Percentiles rank a stretch among this genome's conserved stretches.
These are phyloP conservation scores for Hypoxylon crocopeplum DNA, from an alignment of 495 filamentous ascomycete genomes.

Conservation along the genomic window DNA sequence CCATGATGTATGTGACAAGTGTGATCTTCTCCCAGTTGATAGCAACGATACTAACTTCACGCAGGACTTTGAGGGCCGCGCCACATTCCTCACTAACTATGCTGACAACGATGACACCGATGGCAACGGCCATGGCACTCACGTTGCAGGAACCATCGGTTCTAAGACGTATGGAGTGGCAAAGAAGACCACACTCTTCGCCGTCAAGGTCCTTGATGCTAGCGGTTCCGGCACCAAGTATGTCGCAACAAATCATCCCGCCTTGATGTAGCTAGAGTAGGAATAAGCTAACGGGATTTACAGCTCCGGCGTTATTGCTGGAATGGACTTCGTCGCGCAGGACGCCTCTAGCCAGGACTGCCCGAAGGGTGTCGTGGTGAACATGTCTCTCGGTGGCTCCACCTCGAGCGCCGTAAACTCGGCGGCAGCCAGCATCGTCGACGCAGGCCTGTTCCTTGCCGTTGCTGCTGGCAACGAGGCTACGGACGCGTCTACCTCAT, in stretches of 20 bases:
- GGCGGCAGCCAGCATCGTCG: slow-evolving; percentile 52
- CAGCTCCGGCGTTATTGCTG: slow-evolving; percentile 59
- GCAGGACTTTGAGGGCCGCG: slow-evolving; percentile 63
- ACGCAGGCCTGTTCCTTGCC: slow-evolving; percentile 53
- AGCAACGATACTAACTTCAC: slow-evolving; percentile 34
- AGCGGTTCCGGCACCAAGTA: slow-evolving; percentile 49
- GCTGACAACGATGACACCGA: slow-evolving; percentile 44
- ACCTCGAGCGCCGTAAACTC: slow-evolving; percentile 55
- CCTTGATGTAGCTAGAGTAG: not conserved
- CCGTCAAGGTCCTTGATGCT: slow-evolving; percentile 70
- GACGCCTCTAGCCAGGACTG: slow-evolving; percentile 46
- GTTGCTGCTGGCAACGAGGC: slow-evolving; percentile 59
- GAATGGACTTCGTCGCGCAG: slow-evolving; percentile 57
- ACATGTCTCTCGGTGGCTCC: slow-evolving; percentile 57
- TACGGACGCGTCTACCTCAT: slow-evolving; percentile 47
- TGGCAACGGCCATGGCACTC: slow-evolving; percentile 63
- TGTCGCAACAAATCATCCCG: not conserved
- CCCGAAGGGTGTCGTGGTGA: slow-evolving; percentile 51
- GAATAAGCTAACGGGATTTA: slow-evolving; percentile 4
- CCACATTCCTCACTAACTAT: slow-evolving; percentile 50
- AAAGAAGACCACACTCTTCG: slow-evolving; percentile 67
- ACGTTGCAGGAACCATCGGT: slow-evolving; percentile 70
- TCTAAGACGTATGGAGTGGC: slow-evolving; percentile 68
- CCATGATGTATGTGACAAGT: slow-evolving; percentile 62
- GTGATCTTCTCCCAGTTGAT: slow-evolving; percentile 47